phyloP scores from a whole-genome alignment of 305 asterid genomes.

The Fraxinus ornus region DNA sequence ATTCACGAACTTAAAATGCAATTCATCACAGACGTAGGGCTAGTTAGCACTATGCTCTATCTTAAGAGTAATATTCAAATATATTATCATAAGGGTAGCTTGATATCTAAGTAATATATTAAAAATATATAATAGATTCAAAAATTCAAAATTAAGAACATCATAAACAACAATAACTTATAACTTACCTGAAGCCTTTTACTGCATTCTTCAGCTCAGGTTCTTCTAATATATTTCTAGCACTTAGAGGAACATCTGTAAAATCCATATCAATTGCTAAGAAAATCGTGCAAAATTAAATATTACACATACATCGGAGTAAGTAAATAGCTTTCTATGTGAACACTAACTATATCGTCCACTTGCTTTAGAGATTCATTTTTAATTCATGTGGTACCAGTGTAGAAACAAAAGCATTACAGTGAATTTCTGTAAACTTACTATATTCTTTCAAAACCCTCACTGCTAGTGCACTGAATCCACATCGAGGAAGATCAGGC shows the following conservation, averaged over 20 bases:
- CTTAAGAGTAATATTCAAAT: not conserved
- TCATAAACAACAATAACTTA: constrained; percentile 21
- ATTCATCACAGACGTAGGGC: not conserved
- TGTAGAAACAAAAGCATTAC: not conserved
- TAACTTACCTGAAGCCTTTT: constrained; percentile 65
- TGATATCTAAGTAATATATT: not conserved
- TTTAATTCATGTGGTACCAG: not conserved
- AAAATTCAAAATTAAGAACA: not conserved
- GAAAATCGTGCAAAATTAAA: constrained; percentile 8
- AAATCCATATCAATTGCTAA: constrained; percentile 25
- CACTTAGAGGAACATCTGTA: constrained; percentile 70
- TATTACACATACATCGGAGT: not conserved
- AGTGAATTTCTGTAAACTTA: constrained; percentile 38
- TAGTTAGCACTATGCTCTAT: not conserved
- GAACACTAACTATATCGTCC: not conserved
- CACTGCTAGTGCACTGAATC: constrained; percentile 93
- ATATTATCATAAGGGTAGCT: not conserved
- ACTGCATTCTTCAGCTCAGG: constrained; percentile 82
- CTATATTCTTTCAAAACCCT: constrained; percentile 78
- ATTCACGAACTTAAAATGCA: not conserved
- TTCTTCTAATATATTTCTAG: constrained; percentile 89
- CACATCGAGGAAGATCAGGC: constrained; percentile 88
- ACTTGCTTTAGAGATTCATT: not conserved
- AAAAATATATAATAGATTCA: not conserved
- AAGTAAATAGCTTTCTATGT: constrained; percentile 14